Base-by-base conservation (phyloP, 495 filamentous ascomycete genomes). In the Aspergillus biplanus region DNA sequence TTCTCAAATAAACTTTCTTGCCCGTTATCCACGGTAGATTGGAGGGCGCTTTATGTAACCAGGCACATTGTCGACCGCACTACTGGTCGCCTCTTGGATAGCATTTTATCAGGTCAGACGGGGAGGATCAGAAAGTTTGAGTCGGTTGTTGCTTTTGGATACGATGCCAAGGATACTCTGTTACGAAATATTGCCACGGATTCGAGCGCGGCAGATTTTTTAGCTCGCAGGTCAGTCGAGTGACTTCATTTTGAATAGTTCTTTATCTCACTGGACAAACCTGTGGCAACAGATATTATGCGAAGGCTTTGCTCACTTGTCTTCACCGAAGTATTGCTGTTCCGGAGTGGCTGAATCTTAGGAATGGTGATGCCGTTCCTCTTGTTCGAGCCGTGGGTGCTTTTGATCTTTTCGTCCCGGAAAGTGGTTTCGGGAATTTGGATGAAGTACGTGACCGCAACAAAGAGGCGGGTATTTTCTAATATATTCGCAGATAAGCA, bases 91-190 rank as follows among this genome's bases (percentile, higher is more conserved):
- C 71, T 88, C 18, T 74, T 99, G 52, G 83, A 97, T 60, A 83
- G 82, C 52, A 89, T 97, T 52, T 77, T 98, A 48, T 73, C 76
- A 32, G 86, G 81, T 16, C 90, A 92, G 69, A 81, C 84, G 27
- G 80, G 84, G 50, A 88, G 92, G 21, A 85, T 93, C 47, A 78
- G 82, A 52, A 88, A 89, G 69, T 86, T 89, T 56, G 82, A 89
- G 61, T 71, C 81, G 39, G 89, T 99, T 56, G 85, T 88, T 58
- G 74, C 80, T 47, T 77, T 86, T 65, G 95, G 93, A 1, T 94
- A 91, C 62, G 92, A 98, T 82, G 91, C 86, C 21, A 97, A 97
- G 71, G 95, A 97, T 71, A 87, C 85, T 27, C 81, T 99, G 42
- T 65, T 94, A 47, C 80, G 83, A 60, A 86, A 96, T 67, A 83